Evolutionary conservation across 2,329 filamentous ascomycete species (phyloP).

Genomic region (Canariomyces notabilis): DNA sequence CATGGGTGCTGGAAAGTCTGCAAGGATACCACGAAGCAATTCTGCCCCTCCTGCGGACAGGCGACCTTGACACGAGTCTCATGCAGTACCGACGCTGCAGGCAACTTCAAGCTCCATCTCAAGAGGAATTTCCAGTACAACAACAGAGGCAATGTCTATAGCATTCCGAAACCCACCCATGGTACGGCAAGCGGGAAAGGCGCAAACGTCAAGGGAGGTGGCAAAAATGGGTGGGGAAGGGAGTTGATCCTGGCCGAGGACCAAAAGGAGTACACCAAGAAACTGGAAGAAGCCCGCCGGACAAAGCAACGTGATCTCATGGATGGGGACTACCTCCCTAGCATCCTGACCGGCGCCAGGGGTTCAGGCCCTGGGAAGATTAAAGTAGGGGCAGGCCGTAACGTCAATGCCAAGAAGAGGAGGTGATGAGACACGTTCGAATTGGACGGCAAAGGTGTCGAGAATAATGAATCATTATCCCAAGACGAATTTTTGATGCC

Average conservation of each 20-base stretch:
- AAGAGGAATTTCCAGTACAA: slow-evolving; percentile 97
- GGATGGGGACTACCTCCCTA: slow-evolving; percentile 90
- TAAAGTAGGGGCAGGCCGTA: slow-evolving; percentile 78
- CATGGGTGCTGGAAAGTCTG: slow-evolving; percentile 87
- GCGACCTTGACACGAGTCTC: slow-evolving; percentile 77
- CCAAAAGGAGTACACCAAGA: slow-evolving; percentile 82
- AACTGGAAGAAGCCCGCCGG: slow-evolving; percentile 58
- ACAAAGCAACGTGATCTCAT: slow-evolving; percentile 75
- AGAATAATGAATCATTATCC: neutral
- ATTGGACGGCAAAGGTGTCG: neutral
- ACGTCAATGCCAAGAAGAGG: slow-evolving; percentile 74
- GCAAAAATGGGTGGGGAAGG: slow-evolving; percentile 81
- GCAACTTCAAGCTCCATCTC: slow-evolving; percentile 78
- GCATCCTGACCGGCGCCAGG: slow-evolving; percentile 76
- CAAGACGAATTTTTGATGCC: neutral
- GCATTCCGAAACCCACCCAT: slow-evolving; percentile 82
- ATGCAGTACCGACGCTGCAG: slow-evolving; percentile 76
- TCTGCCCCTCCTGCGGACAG: slow-evolving; percentile 88
- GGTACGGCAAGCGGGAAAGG: slow-evolving; percentile 75
- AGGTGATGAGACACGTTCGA: slow-evolving; percentile 28
- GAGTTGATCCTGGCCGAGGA: slow-evolving; percentile 85
- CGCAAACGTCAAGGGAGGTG: slow-evolving; percentile 59
- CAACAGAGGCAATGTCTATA: slow-evolving; percentile 85
- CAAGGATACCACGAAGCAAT: slow-evolving; percentile 81
- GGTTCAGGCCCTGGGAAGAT: slow-evolving; percentile 56